Evolutionary conservation across 169 alveolate species (phyloP), one percentile per base, ranked within the genome.

Genomic region (Eimeria praecox): DNA sequence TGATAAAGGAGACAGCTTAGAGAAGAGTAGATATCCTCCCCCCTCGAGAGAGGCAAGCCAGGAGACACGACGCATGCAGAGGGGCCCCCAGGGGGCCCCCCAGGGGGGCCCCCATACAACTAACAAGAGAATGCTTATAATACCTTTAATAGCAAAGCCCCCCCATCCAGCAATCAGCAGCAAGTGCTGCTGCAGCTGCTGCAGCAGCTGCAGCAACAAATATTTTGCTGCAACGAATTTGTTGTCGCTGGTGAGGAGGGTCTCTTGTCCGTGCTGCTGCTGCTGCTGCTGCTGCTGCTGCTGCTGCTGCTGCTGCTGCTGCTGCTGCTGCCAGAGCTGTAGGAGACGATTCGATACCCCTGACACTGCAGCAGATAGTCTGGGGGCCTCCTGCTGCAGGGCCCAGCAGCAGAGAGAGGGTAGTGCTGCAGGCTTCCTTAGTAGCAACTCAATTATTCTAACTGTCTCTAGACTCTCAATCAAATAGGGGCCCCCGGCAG

Each of bases 61-160:
- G 42, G 89, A 78, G 54, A 78, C 89, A 40, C 89, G 89, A 4
- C 42, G 89, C 89, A 78, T n/a, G 69, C 89, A 38, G 9, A 46
- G 89, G 66, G 89, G 66, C 89, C 49, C 89, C 89, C 89, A 42
- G 46, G 16, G 66, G 89, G 66, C 89, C 49, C 89, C 89, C 89
- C 18, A 27, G 16, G 20, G 89, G 66, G 62, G 38, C 89, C 66
- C 89, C 42, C 38, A n/a, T 24, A 46, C 3, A 5, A 69, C 62
- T 1, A 78, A 3, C 46, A 78, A 14, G 30, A 78, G 38, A 69
- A 42, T 42, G 16, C 89, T 69, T 3, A 78, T 20, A 22, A 4
- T 1, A n/a, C 89, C 89, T n/a, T 27, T 9, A 10, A 78, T 22
- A 38, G 66, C 59, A 2, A 6, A n/a, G 10, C 69, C 89, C 12